A percentile compares a stretch with the other conserved stretches of the same genome.
Conservation (phyloP, 345 rosid genomes). For the Eucalyptus camaldulensis region DNA sequence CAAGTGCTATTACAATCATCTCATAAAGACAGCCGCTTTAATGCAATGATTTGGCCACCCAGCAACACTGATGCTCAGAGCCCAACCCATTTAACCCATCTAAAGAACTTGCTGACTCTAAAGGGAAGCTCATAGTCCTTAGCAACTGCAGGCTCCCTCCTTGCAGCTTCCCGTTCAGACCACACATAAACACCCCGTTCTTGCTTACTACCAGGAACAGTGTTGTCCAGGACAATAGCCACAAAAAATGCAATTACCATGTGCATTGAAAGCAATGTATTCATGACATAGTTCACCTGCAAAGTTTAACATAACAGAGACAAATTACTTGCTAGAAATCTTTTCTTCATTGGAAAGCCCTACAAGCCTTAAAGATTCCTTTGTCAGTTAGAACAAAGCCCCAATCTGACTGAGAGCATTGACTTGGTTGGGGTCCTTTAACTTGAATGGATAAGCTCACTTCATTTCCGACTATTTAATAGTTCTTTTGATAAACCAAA, state of each 20-base stretch:
- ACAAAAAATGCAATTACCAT: slow-evolving; percentile 90
- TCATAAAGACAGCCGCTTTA: neutral
- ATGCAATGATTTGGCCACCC: neutral
- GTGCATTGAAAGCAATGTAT: slow-evolving; percentile 64
- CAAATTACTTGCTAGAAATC: neutral
- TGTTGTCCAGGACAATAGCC: slow-evolving; percentile 81
- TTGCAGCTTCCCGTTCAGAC: slow-evolving; percentile 80
- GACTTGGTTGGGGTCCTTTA: neutral
- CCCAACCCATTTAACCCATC: slow-evolving; percentile 99
- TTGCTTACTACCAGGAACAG: slow-evolving; percentile 84
- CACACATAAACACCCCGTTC: slow-evolving; percentile 92
- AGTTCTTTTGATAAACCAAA: neutral
- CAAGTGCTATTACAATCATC: neutral
- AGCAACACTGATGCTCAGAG: slow-evolving; percentile 18
- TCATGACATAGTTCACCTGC: slow-evolving; percentile 87
- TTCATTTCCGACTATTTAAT: neutral
- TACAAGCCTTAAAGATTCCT: neutral
- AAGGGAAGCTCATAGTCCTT: slow-evolving; percentile 89
- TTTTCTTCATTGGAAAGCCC: neutral
- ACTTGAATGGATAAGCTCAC: neutral
- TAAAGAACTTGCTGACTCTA: slow-evolving; percentile 70
- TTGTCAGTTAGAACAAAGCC: neutral
- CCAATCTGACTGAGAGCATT: neutral
- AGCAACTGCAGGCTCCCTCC: slow-evolving; percentile 75
- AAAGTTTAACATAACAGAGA: neutral